A percentile compares a stretch with the other conserved stretches of the same genome.
Conservation (phyloP, 2,329 filamentous ascomycete genomes). For the Hypoxylon sp. region DNA sequence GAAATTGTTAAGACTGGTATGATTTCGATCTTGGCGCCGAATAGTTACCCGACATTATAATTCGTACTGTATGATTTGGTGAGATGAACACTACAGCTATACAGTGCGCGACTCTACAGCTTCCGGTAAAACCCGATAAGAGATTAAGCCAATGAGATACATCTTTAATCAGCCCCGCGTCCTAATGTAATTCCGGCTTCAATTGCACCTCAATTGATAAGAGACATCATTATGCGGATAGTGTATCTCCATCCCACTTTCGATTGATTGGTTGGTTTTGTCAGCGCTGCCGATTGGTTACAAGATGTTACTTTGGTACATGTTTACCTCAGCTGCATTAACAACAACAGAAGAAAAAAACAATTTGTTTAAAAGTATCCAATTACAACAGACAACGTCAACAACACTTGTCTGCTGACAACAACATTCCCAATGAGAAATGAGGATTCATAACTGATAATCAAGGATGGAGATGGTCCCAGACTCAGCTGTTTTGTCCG, state of each 20-base stretch:
- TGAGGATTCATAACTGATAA: background rate
- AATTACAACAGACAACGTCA: conserved; percentile 38
- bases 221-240: conserved; percentile 35
- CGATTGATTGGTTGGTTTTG: conserved; percentile 13
- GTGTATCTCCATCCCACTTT: conserved; percentile 9
- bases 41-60: conserved; percentile 34
- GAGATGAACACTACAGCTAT: no score
- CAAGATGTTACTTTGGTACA: conserved; percentile 14
- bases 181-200: conserved; percentile 35
- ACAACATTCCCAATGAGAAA: conserved; percentile 7
- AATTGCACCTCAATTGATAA: conserved; percentile 40
- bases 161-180: conserved; percentile 35
- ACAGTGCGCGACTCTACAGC: conserved; percentile 19
- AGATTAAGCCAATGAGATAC: conserved; percentile 27
- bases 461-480: conserved; percentile 3
- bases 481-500: conserved; percentile 3
- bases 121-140: conserved; percentile 25
- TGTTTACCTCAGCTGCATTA: conserved; percentile 21
- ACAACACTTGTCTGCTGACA: conserved; percentile 34
- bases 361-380: conserved; percentile 20
- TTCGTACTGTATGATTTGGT: conserved; percentile 29
- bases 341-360: conserved; percentile 24
- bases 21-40: conserved; percentile 35
- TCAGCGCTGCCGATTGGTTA: conserved; percentile 19
- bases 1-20: conserved; percentile 40